phyloP scores from a whole-genome alignment of 2,329 filamentous ascomycete species.

The Trichoderma koningii region DNA sequence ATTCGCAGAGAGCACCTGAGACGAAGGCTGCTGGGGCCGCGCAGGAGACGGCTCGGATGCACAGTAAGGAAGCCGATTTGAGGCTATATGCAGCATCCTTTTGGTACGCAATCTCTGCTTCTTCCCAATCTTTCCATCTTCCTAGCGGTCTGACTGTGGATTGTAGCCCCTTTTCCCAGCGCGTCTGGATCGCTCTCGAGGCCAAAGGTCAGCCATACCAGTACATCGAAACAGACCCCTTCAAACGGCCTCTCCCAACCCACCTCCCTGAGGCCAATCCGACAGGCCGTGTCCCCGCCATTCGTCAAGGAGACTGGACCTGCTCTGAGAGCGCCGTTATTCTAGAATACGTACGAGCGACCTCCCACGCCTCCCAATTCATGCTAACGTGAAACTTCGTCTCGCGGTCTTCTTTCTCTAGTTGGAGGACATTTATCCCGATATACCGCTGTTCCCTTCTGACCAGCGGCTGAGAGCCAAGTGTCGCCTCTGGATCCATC shows the following conservation, averaged over 20 bases:
- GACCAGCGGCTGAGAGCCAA: constrained; percentile 69
- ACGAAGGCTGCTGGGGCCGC: constrained; percentile 74
- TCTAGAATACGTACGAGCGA: constrained; percentile 72
- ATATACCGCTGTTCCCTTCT: constrained; percentile 63
- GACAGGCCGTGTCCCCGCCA: constrained; percentile 71
- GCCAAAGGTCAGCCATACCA: constrained; percentile 77
- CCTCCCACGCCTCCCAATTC: no score
- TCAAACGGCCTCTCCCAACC: constrained; percentile 62
- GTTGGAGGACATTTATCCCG: constrained; percentile 72
- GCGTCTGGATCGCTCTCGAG: constrained; percentile 87
- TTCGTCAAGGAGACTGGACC: constrained; percentile 78
- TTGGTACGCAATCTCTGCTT: constrained; percentile 58
- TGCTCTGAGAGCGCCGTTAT: constrained; percentile 81
- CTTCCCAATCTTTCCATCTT: not conserved
- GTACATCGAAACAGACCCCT: constrained; percentile 83
- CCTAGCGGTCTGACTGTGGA: not conserved
- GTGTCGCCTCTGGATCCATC: constrained; percentile 77
- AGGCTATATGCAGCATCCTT: constrained; percentile 84
- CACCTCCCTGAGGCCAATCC: constrained; percentile 73
- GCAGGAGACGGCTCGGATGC: constrained; percentile 67
- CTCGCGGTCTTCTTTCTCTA: constrained; percentile 35
- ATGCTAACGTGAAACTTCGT: constrained; percentile 45
- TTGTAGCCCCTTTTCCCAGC: constrained; percentile 75
- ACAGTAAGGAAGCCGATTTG: constrained; percentile 68
- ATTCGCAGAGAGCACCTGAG: constrained; percentile 64